Percentiles rank a stretch among this genome's conserved stretches.
Conservation (phyloP, 2,329 filamentous ascomycete species). For the Davidsoniella neocaledoniae region DNA sequence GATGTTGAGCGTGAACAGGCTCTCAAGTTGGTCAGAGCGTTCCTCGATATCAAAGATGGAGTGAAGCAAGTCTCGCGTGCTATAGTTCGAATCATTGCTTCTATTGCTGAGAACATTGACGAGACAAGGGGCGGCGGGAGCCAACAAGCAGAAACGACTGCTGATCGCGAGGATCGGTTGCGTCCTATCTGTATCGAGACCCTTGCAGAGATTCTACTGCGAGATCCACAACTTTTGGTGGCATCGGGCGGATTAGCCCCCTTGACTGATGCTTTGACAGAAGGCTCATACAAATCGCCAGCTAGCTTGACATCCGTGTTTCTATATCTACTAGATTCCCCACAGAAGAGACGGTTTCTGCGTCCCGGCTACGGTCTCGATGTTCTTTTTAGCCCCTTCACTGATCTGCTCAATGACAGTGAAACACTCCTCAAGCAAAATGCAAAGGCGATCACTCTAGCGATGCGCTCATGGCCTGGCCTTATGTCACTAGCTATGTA, state of each 20-base stretch:
- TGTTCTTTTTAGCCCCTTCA: conserved; percentile 79
- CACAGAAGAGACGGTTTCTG: conserved; percentile 64
- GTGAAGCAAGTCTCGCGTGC: conserved; percentile 73
- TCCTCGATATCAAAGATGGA: conserved; percentile 88
- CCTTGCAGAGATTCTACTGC: conserved; percentile 75
- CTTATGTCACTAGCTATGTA: conserved; percentile 79
- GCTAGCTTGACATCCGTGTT: conserved; percentile 81
- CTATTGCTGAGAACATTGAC: conserved; percentile 75
- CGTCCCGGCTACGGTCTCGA: conserved; percentile 80
- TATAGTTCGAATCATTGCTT: conserved; percentile 75
- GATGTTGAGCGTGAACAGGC: conserved; percentile 94
- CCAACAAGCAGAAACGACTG: conserved; percentile 42
- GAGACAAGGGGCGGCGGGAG: conserved; percentile 43
- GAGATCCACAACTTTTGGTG: conserved; percentile 65
- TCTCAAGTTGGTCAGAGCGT: conserved; percentile 86
- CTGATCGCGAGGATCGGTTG: conserved; percentile 69
- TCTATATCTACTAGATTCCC: conserved; percentile 74
- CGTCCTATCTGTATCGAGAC: conserved; percentile 87
- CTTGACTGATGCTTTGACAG: conserved; percentile 79
- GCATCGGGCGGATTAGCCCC: conserved; percentile 71
- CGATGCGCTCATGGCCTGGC: conserved; percentile 87
- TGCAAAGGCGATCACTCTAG: conserved; percentile 76
- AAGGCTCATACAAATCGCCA: conserved; percentile 81
- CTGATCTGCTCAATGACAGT: conserved; percentile 53
- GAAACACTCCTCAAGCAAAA: conserved; percentile 61